phyloP scores from a whole-genome alignment of 495 filamentous ascomycete species.

The Talaromyces thailandensis region DNA sequence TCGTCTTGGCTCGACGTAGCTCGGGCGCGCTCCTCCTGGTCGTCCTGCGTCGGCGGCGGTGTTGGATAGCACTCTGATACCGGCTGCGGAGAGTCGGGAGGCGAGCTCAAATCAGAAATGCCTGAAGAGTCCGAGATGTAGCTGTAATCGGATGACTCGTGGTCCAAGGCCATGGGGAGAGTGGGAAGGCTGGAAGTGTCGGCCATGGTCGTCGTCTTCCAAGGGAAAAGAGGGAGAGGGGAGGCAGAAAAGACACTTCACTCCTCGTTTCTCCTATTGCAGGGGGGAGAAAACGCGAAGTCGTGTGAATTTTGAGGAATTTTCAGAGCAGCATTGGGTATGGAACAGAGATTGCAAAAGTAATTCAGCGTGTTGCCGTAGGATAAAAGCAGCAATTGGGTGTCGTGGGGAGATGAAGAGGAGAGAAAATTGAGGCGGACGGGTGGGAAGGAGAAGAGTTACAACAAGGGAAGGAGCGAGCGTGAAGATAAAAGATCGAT shows the following conservation, averaged over 20 bases:
- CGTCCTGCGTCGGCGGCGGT: constrained; percentile 51
- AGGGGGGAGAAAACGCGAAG: not conserved
- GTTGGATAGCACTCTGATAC: constrained; percentile 45
- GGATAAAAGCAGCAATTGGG: not conserved
- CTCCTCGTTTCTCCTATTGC: not conserved
- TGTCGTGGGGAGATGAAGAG: not conserved
- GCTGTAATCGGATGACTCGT: constrained; percentile 22
- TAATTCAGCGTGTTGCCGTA: not conserved
- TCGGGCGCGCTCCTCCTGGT: constrained; percentile 21
- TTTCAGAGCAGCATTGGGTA: not conserved
- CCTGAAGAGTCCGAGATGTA: constrained; percentile 15
- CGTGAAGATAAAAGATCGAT: not conserved
- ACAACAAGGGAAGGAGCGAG: constrained; percentile 15
- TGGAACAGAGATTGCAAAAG: not conserved
- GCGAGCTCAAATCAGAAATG: constrained; percentile 48
- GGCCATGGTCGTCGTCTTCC: not conserved
- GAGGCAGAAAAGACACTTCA: constrained; percentile 9
- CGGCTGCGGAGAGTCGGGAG: constrained; percentile 47
- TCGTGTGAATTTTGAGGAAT: not conserved
- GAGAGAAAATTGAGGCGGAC: constrained; percentile 7
- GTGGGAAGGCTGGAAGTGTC: constrained; percentile 2
- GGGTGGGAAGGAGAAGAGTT: constrained; percentile 11
- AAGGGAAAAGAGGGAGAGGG: not conserved
- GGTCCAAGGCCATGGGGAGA: constrained; percentile 24
- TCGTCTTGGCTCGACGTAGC: constrained; percentile 40